Evolutionary conservation across 345 rosid genomes (phyloP), one percentile per base, ranked within the genome.

Genomic region (Anacardium occidentale): DNA sequence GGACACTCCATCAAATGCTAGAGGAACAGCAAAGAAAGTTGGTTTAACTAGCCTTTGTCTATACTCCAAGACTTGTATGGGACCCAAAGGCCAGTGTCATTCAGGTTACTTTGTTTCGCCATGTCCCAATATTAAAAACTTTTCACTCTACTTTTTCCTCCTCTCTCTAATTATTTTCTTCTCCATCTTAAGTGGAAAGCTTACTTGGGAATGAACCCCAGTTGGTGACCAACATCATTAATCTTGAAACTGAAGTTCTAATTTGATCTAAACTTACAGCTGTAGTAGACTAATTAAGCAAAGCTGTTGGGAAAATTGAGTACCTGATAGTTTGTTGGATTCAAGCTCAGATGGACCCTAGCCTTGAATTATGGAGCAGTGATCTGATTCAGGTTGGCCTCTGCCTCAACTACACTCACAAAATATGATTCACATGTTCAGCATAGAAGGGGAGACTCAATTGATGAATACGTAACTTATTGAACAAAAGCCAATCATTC

Each of bases 31-130:
- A 44, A 22, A 22, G 22, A 54, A 7, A 37, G 67, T 59, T 59
- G 55, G 68, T 53, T 22, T 20, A 60, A 47, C 12, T 18, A 17
- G 26, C 26, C 69, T 29, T 77, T 66, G 62, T 20, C 12, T 44
- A 37, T 54, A 54, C 51, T 56, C 37, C 62, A 40, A 32, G 26
- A 29, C 11, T 29, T 51, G 29, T n/a, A 45, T 59, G 57, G 66
- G 74, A 47, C 74, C 64, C 74, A 26, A 45, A 44, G 60, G 18
- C 4, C 47, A 60, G 51, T 71, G 47, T 18, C 57, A 47, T 24
- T 57, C 66, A 18, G 45, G 57, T 44, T 45, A 4, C 54, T 9
- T 57, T 10, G 7, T 14, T 25, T 26, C 25, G 1, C 52, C 10
- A 2, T 34, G 9, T 40, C 15, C 29, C 66, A 62, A 62, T 15